Evolutionary conservation across 2,329 filamentous ascomycete species (phyloP), one percentile per base, ranked within the genome.

Genomic region (Aureobasidium namibiae): DNA sequence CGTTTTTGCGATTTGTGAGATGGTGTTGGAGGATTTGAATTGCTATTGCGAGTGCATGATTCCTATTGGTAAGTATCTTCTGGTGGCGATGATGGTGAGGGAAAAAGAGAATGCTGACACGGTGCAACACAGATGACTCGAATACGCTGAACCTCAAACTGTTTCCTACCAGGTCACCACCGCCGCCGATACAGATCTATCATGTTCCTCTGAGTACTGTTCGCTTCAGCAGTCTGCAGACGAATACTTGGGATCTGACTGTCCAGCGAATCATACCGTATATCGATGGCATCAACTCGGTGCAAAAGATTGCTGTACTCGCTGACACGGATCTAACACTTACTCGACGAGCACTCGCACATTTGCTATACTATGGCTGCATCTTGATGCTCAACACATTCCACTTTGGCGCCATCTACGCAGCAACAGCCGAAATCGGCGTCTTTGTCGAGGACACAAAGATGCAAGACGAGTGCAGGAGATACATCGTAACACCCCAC

Each of bases 11-110:
- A 82, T 87, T 3, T 95, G 96, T 68, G 89, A 92, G 76, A 90
- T 88, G 65, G 75, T 99, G 65, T 80, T 97, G 65, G 91, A 96
- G 74, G 92, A 99, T 70, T 71, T 99, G 65, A 96, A 97, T 70
- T 95, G 95, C 67, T 99, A 96, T 69, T 92, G 90, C 69, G 94
- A 99, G 76, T 96, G 92, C 79, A 96, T 96, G 92, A 96, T 96
- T 68, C 92, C 92, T 0, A 92, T 96, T 63, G 89, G 89, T 92
- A 76, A 63, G 82, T 16, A 11, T 57, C 21, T 31, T 38, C 34
- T n/a, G n/a, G n/a, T n/a, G 41, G 36, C 11, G 14, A n/a, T 18
- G n/a, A 1, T 13, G n/a, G 3, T 31, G 21, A 16, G 2, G 3
- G 24, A 23, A 9, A 8, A 9, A 4, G 11, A 29, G 10, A 10